Base-by-base conservation (phyloP, 176 grass and related monocot genomes). In the Elymus sibiricus region DNA sequence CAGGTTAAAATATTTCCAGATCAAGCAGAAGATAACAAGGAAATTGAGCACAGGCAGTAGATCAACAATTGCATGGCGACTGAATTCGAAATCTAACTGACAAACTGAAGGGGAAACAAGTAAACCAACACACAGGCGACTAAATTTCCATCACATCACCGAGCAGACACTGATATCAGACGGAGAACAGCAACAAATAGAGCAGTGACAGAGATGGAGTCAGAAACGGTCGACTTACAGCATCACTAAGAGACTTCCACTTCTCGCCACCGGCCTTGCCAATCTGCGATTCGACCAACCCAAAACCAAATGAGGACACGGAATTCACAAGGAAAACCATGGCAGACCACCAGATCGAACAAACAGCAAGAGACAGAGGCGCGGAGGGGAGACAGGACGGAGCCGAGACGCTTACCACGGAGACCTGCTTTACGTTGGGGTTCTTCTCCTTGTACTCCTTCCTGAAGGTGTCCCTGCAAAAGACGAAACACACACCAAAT, bases 251-350 rank as follows among this genome's bases (percentile, higher is more conserved):
- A 61, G 97, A 79, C 91, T 94, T 98, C 94, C 97, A 98, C 90
- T 89, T 96, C 27, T 92, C 90, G 77, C 97, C 97, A 1, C 90
- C 92, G 58, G 93, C 97, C 83, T 98, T 98, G 67, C 94, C 97
- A 65, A 98, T 70, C 97, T 95, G 68, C 64, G 47, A 78, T 51
- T 21, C 70, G 68, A 46, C 10, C 1, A n/a, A 10, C 68, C 49
- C 64, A 24, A 39, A 22, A 6, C 64, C 11, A 73, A 55, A 70
- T 91, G n/a, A 87, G 85, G 42, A 74, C 15, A 8, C 26, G 5
- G 0, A 73, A 9, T 35, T 0, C 31, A 10, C 1, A 19, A 28
- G 0, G 0, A 27, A 14, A 38, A 16, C 0, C 62, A 38, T 4
- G 5, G 1, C 6, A 22, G 58, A 34, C 32, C 42, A 44, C 42